Conservation (phyloP, 768 basidiomycete genomes). For the Agrocybe pediades region DNA sequence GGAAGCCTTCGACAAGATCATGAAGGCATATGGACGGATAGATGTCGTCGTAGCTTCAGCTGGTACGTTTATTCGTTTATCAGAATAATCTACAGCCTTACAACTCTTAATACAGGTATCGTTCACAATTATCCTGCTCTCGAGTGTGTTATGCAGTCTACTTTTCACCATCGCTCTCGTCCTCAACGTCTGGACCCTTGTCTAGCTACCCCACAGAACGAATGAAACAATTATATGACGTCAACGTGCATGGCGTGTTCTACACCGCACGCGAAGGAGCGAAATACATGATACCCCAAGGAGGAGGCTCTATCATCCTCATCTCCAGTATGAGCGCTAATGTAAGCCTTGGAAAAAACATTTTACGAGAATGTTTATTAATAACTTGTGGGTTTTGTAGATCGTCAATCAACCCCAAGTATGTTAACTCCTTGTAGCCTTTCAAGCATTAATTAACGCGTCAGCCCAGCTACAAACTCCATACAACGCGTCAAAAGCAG, state of each 20-base stretch:
- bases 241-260: slow-evolving; percentile 94
- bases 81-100: background rate
- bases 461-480: slow-evolving; percentile 77
- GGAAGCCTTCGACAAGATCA: slow-evolving; percentile 64
- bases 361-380: no score
- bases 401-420: slow-evolving; percentile 91
- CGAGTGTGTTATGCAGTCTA: slow-evolving; percentile 51
- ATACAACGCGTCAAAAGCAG: slow-evolving; percentile 95
- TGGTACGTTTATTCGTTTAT: slow-evolving; percentile 45
- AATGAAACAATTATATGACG: slow-evolving; percentile 80
- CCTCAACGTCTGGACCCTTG: background rate
- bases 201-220: slow-evolving; percentile 83
- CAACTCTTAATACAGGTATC: slow-evolving; percentile 52
- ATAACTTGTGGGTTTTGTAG: slow-evolving; percentile 35
- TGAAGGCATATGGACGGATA: slow-evolving; percentile 67
- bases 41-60: slow-evolving; percentile 90
- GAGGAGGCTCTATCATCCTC: slow-evolving; percentile 81
- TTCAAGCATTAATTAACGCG: background rate
- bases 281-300: slow-evolving; percentile 82
- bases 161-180: background rate
- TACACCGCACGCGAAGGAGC: slow-evolving; percentile 97
- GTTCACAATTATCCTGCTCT: slow-evolving; percentile 88
- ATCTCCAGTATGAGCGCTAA: slow-evolving; percentile 91
- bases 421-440: slow-evolving; percentile 6
- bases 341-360: slow-evolving; percentile 40